phyloP scores from a whole-genome alignment of 1,284 basidiomycete genomes.

The Salmacisia buchloeana region DNA sequence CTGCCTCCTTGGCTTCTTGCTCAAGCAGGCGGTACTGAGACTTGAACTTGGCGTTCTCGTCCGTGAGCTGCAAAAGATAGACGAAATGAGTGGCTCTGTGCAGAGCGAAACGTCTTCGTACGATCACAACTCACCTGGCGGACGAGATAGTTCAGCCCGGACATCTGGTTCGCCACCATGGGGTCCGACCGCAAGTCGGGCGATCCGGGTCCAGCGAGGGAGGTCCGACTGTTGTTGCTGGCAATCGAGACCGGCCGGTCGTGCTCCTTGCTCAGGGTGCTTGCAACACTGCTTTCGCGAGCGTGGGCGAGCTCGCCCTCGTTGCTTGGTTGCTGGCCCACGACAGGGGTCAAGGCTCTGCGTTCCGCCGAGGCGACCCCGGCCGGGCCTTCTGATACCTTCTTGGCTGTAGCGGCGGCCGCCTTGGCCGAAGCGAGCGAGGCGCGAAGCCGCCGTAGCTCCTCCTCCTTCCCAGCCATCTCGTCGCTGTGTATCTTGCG shows the following conservation, averaged over 20 bases:
- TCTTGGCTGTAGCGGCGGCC: no score
- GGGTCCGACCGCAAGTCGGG: conserved; percentile 53
- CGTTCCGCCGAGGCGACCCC: conserved; percentile 39
- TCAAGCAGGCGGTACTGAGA: conserved; percentile 67
- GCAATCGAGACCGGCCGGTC: conserved; percentile 31
- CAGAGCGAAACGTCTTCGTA: no score
- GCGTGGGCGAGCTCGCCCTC: conserved; percentile 9
- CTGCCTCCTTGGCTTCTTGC: conserved; percentile 60
- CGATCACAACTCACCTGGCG: conserved; percentile 50
- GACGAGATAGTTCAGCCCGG: conserved; percentile 66
- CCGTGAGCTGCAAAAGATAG: conserved; percentile 61
- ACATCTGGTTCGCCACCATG: conserved; percentile 60
- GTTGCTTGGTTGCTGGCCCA: conserved; percentile 12
- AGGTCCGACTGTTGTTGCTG: conserved; percentile 52
- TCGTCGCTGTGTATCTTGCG: conserved; percentile 4
- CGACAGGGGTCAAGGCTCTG: conserved; percentile 13
- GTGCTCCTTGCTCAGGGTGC: conserved; percentile 31
- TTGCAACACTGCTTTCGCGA: conserved; percentile 50
- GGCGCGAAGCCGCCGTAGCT: conserved; percentile 24
- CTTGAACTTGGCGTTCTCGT: conserved; percentile 65
- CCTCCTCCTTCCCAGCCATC: conserved; percentile 16
- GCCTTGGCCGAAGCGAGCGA: conserved; percentile 53
- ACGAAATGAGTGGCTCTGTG: background rate
- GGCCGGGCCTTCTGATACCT: background rate
- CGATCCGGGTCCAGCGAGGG: background rate